Evolutionary conservation across 2,329 filamentous ascomycete genomes (phyloP).

Genomic region (Fusarium pseudoanthophilum): DNA sequence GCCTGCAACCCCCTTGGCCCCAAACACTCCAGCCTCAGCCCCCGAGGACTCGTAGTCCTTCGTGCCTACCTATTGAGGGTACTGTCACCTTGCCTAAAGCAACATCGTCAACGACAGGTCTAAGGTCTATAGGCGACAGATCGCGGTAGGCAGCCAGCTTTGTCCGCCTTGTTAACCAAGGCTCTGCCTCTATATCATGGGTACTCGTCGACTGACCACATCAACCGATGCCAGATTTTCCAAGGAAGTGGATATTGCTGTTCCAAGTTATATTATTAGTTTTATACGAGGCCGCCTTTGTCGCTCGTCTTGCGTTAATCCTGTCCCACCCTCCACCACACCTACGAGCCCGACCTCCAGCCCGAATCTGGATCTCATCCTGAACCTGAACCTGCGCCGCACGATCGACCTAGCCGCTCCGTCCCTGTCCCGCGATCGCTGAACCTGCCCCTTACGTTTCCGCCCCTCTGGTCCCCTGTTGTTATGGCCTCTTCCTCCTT

Average conservation of each 20-base stretch:
- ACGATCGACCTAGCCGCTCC: slow-evolving; percentile 44
- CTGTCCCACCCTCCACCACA: slow-evolving; percentile 38
- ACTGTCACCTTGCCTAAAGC: slow-evolving; percentile 30
- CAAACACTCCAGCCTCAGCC: slow-evolving; percentile 18
- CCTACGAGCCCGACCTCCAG: slow-evolving; percentile 39
- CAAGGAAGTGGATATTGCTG: slow-evolving; percentile 23
- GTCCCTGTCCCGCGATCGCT: slow-evolving; percentile 33
- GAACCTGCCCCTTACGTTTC: slow-evolving; percentile 33
- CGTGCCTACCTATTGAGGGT: slow-evolving; percentile 4
- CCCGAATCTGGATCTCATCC: slow-evolving; percentile 27
- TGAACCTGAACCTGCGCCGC: slow-evolving; percentile 37
- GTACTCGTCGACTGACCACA: slow-evolving; percentile 39
- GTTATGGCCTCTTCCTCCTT: slow-evolving; percentile 89
- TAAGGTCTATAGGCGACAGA: slow-evolving; percentile 9
- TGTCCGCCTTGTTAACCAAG: slow-evolving; percentile 9
- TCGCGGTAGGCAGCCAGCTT: slow-evolving; percentile 24
- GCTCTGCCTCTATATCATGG: slow-evolving; percentile 38
- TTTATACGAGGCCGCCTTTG: slow-evolving; percentile 28
- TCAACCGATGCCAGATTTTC: slow-evolving; percentile 19
- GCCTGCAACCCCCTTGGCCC: slow-evolving; percentile 38
- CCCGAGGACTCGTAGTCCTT: slow-evolving; percentile 35
- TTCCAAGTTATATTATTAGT: slow-evolving; percentile 15
- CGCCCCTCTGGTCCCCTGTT: slow-evolving; percentile 30
- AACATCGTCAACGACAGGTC: slow-evolving; percentile 33
- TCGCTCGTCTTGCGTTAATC: slow-evolving; percentile 10